These are phyloP conservation scores for Rhododendron griersonianum DNA, from an alignment of 148 eudicot genomes.

Conservation along the genomic window DNA sequence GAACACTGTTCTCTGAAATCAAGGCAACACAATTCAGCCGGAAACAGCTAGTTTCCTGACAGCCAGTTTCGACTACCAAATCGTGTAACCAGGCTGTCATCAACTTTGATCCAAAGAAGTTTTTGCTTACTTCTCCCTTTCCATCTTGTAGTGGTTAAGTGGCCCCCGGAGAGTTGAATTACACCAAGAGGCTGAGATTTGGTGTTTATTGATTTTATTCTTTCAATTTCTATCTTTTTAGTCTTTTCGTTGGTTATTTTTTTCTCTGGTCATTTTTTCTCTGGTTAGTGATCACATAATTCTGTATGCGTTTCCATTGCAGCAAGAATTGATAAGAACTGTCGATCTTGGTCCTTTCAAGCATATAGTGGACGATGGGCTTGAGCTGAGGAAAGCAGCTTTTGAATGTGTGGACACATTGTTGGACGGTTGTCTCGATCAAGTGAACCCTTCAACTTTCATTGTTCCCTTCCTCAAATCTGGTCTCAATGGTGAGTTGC, in stretches of 20 bases:
- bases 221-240: not conserved
- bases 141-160: not conserved
- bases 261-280: not conserved
- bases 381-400: conserved; percentile 95
- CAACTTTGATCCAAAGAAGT: not conserved
- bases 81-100: not conserved
- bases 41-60: not conserved
- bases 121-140: not conserved
- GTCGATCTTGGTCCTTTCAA: conserved; percentile 98
- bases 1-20: not conserved
- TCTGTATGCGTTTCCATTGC: conserved; percentile 20
- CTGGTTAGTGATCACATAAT: not conserved
- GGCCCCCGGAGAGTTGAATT: not conserved
- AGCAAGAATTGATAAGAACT: conserved; percentile 95
- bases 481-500: conserved; percentile 78
- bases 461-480: conserved; percentile 81
- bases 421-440: conserved; percentile 88
- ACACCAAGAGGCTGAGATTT: not conserved
- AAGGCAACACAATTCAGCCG: not conserved
- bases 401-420: conserved; percentile 97
- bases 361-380: conserved; percentile 98
- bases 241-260: not conserved
- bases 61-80: not conserved
- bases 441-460: conserved; percentile 90
- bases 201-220: not conserved